These are phyloP conservation scores for Hansenula sp. DNA, from an alignment of 1,139 yeast species.

Conservation along the genomic window DNA sequence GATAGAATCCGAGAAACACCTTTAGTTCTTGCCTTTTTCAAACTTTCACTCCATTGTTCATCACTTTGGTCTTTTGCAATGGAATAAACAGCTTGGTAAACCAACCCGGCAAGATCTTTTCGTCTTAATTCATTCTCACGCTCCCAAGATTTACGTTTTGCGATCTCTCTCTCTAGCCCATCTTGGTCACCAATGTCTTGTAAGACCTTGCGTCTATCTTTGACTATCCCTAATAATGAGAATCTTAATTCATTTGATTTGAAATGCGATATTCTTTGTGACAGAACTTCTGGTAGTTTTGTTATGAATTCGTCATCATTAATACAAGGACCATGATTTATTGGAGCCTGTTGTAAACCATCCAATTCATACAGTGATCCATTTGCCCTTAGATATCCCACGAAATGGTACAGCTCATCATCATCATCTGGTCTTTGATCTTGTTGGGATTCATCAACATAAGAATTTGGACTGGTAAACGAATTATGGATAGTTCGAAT, in stretches of 20 bases:
- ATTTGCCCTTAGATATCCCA: slow-evolving; percentile 48
- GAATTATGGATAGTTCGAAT: slow-evolving; percentile 62
- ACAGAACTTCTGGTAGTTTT: slow-evolving; percentile 41
- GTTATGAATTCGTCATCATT: slow-evolving; percentile 39
- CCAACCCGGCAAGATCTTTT: slow-evolving; percentile 53
- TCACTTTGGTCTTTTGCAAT: slow-evolving; percentile 35
- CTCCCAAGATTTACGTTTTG: slow-evolving; percentile 35
- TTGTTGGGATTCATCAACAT: slow-evolving; percentile 39
- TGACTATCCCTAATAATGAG: slow-evolving; percentile 54
- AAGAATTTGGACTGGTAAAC: slow-evolving; percentile 54
- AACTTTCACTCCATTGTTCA: slow-evolving; percentile 41
- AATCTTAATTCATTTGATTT: slow-evolving; percentile 50
- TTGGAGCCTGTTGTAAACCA: slow-evolving; percentile 60
- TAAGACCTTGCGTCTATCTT: slow-evolving; percentile 42
- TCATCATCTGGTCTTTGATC: slow-evolving; percentile 33
- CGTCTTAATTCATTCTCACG: slow-evolving; percentile 44
- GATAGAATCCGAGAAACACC: slow-evolving; percentile 1
- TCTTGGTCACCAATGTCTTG: slow-evolving; percentile 36
- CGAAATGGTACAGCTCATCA: slow-evolving; percentile 61
- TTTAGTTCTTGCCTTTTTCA: slow-evolving; percentile 27
- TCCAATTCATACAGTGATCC: slow-evolving; percentile 62
- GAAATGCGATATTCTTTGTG: slow-evolving; percentile 43
- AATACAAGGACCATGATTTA: slow-evolving; percentile 44
- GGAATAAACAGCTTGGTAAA: slow-evolving; percentile 42
- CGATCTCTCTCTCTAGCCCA: slow-evolving; percentile 29